Percentiles rank a stretch among this genome's conserved stretches.
phyloP scores from a whole-genome alignment of 495 filamentous ascomycete genomes.

The Penicillium macrosclerotiorum region DNA sequence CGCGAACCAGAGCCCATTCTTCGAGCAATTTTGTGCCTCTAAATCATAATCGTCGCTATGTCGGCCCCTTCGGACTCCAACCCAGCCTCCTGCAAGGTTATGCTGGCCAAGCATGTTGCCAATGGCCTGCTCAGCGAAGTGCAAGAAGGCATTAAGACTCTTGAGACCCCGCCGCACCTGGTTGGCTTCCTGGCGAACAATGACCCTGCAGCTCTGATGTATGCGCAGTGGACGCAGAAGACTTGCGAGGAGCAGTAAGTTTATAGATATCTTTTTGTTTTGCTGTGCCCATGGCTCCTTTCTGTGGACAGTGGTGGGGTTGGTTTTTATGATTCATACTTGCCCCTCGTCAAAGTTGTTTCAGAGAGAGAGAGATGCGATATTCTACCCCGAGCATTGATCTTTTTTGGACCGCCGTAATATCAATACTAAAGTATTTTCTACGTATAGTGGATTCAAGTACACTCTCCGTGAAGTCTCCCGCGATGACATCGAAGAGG shows the following conservation, averaged over 20 bases:
- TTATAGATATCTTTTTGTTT: constrained; percentile 17
- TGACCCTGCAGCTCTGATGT: constrained; percentile 87
- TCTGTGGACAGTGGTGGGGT: constrained; percentile 14
- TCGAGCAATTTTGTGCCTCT: constrained; percentile 8
- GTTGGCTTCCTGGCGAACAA: constrained; percentile 89
- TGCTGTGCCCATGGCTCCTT: constrained; percentile 13
- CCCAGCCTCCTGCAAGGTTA: constrained; percentile 78
- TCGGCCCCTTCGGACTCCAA: constrained; percentile 31
- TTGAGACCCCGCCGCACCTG: constrained; percentile 70
- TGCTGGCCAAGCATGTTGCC: constrained; percentile 80
- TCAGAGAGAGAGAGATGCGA: background rate
- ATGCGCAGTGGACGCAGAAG: constrained; percentile 96
- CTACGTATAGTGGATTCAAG: constrained; percentile 67
- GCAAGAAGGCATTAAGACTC: constrained; percentile 61
- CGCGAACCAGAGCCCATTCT: constrained; percentile 8
- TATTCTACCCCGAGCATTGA: no score
- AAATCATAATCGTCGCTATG: constrained; percentile 23
- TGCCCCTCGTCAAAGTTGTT: constrained; percentile 17
- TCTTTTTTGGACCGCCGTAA: no score
- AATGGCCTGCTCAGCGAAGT: constrained; percentile 78
- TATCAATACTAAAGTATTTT: no score
- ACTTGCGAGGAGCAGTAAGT: constrained; percentile 91
- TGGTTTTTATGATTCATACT: constrained; percentile 23
- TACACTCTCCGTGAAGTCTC: constrained; percentile 80
- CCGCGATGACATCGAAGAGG: constrained; percentile 85